phyloP scores from a whole-genome alignment of 2,329 filamentous ascomycete species.

The Fusarium mangiferae region DNA sequence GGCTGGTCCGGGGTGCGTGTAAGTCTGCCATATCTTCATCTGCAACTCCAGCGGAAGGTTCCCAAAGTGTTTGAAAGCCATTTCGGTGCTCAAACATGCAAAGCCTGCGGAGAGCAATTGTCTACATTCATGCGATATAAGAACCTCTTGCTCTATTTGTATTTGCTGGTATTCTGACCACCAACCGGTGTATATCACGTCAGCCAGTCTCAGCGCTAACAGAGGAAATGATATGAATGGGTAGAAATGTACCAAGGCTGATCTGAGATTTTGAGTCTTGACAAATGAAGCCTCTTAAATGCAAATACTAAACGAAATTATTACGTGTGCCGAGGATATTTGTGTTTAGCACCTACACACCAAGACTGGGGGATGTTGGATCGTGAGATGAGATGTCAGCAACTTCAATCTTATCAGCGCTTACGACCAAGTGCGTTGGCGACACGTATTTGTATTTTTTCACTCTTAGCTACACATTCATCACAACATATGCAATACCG shows the following conservation, averaged over 20 bases:
- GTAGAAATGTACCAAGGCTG: background rate
- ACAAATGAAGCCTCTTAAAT: background rate
- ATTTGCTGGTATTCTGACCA: background rate
- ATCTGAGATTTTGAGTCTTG: background rate
- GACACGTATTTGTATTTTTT: background rate
- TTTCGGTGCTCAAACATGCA: background rate
- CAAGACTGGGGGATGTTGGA: background rate
- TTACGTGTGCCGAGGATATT: background rate
- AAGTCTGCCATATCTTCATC: slow-evolving; percentile 39
- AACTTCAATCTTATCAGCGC: background rate
- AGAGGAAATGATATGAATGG: background rate
- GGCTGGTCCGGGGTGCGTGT: slow-evolving; percentile 23
- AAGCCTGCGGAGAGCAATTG: no score
- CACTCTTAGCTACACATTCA: background rate
- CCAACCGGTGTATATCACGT: background rate
- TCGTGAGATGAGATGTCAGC: background rate
- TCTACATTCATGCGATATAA: background rate
- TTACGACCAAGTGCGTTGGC: background rate
- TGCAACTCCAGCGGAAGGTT: slow-evolving; percentile 40
- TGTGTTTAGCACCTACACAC: background rate
- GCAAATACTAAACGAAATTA: background rate
- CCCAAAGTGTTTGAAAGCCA: slow-evolving; percentile 38
- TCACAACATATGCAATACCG: background rate
- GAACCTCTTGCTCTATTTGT: background rate
- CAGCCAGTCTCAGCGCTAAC: slow-evolving; percentile 31